Conservation (phyloP, 2,329 filamentous ascomycete genomes). For the Fusarium scirpi region DNA sequence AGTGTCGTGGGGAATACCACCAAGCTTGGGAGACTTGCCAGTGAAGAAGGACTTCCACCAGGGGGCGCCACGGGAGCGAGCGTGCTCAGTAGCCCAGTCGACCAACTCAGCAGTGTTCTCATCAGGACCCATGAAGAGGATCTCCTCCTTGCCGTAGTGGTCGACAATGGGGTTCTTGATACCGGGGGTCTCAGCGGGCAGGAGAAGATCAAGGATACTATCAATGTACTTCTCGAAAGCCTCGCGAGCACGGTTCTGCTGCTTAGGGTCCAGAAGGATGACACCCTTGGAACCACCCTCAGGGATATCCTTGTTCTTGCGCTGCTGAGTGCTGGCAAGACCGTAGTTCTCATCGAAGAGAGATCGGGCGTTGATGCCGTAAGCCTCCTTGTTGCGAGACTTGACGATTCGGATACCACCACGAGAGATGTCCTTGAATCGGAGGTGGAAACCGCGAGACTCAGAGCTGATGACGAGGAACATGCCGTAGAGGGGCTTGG, state of each 20-base stretch:
- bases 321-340: constrained; percentile 96
- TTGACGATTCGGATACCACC: constrained; percentile 99
- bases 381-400: constrained; percentile 95
- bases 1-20: constrained; percentile 93
- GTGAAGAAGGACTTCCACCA: constrained; percentile 99
- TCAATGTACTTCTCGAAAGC: constrained; percentile 99
- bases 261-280: constrained; percentile 90
- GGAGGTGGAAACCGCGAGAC: constrained; percentile 95
- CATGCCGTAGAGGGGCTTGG: constrained; percentile 95
- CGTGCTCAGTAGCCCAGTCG: constrained; percentile 98
- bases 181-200: constrained; percentile 89
- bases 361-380: constrained; percentile 94
- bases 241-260: constrained; percentile 91
- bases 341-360: constrained; percentile 99
- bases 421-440: constrained; percentile 96
- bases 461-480: constrained; percentile 98
- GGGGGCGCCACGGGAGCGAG: constrained; percentile 84
- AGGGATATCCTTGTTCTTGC: constrained; percentile 99
- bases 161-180: constrained; percentile 99
- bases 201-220: constrained; percentile 93
- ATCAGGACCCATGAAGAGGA: constrained; percentile 97
- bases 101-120: constrained; percentile 99
- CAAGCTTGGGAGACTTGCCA: constrained; percentile 94
- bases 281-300: constrained; percentile 99
- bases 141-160: constrained; percentile 93